phyloP scores from a whole-genome alignment of 148 eudicot genomes.

The Camellia lanceoleosa region DNA sequence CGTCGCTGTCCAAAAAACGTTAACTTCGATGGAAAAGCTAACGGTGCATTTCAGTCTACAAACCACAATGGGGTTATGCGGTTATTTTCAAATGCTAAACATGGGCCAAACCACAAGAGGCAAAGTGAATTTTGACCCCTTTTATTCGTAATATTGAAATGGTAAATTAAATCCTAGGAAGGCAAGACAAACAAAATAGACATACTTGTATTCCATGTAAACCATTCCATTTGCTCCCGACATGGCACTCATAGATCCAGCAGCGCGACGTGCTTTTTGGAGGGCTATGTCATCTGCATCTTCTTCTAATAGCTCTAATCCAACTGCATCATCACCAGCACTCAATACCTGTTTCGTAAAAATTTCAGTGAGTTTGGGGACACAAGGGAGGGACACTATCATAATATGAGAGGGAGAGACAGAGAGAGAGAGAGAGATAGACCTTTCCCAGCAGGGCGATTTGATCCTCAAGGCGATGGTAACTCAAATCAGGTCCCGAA shows the following conservation, averaged over 20 bases:
- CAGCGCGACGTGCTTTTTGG: slow-evolving; percentile 53
- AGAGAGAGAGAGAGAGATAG: background rate
- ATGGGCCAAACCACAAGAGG: no score
- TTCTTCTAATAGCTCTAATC: slow-evolving; percentile 87
- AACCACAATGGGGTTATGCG: no score
- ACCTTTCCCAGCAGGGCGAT: slow-evolving; percentile 74
- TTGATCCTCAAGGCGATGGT: slow-evolving; percentile 63
- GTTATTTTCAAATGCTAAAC: no score
- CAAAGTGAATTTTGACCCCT: no score
- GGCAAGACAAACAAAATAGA: slow-evolving; percentile 16
- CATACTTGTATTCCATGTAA: slow-evolving; percentile 92
- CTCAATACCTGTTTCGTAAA: slow-evolving; percentile 52
- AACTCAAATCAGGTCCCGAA: slow-evolving; percentile 59
- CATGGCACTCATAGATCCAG: slow-evolving; percentile 93
- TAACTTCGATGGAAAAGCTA: no score
- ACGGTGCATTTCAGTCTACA: no score
- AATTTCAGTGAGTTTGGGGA: background rate
- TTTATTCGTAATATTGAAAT: slow-evolving; percentile 19
- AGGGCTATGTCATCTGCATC: slow-evolving; percentile 82
- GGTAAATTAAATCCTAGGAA: background rate
- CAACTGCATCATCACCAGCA: slow-evolving; percentile 87
- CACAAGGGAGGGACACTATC: background rate
- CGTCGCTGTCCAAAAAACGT: no score
- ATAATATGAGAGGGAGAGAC: no score
- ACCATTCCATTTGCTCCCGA: slow-evolving; percentile 90